phyloP scores from a whole-genome alignment of 345 rosid species.

The Bruguiera parviflora region DNA sequence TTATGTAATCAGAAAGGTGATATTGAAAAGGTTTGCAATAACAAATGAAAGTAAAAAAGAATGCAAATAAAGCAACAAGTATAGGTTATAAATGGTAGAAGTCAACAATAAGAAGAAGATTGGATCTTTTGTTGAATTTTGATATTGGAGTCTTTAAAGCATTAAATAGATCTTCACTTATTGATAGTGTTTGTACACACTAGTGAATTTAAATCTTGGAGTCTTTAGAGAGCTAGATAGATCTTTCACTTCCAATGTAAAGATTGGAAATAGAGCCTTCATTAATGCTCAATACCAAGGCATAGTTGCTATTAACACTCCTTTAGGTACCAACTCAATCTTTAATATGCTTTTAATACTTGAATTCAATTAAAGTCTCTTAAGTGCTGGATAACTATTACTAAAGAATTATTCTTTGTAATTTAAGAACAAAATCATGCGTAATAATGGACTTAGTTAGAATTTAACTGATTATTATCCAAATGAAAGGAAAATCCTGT shows the following conservation, averaged over 20 bases:
- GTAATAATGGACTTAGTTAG: background rate
- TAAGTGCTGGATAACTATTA: background rate
- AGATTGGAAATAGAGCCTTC: background rate
- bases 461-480: background rate
- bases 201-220: background rate
- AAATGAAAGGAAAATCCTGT: background rate
- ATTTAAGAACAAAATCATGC: background rate
- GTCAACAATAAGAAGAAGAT: background rate
- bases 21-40: background rate
- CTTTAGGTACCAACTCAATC: background rate
- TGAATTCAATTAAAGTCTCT: background rate
- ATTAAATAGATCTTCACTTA: background rate
- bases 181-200: background rate
- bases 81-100: background rate
- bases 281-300: background rate
- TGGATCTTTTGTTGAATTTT: background rate
- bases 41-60: background rate
- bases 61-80: background rate
- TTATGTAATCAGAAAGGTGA: background rate
- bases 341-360: background rate
- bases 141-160: too few species aligned
- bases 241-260: background rate
- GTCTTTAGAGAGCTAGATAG: background rate
- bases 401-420: background rate
- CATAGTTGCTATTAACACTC: background rate